These are phyloP conservation scores for Dillenia suffruticosa DNA, from an alignment of 164 flowering plant species.

Conservation along the genomic window DNA sequence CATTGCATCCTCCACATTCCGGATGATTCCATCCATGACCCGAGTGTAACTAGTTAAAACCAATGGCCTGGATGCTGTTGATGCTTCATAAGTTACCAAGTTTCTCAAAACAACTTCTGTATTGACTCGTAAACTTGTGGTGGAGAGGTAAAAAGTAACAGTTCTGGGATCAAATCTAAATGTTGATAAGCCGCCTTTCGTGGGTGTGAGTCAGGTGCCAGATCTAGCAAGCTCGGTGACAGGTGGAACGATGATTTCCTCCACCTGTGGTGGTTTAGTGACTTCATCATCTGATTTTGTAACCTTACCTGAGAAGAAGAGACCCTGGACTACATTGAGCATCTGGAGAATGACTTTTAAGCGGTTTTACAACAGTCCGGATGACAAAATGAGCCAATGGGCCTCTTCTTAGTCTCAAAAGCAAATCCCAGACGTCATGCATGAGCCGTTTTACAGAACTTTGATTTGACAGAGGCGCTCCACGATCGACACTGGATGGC, in stretches of 20 bases:
- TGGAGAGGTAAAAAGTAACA: slow-evolving; percentile 14
- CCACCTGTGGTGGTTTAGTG: slow-evolving; percentile 8
- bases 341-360: not conserved
- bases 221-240: slow-evolving; percentile 7
- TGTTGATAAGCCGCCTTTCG: slow-evolving; percentile 9
- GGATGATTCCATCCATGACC: slow-evolving; percentile 10
- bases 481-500: not conserved
- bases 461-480: not conserved
- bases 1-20: slow-evolving; percentile 4
- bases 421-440: not conserved
- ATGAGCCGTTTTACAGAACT: not conserved
- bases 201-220: slow-evolving; percentile 6
- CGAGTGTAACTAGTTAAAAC: slow-evolving; percentile 1
- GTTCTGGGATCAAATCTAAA: slow-evolving; percentile 13
- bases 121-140: slow-evolving; percentile 11
- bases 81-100: slow-evolving; percentile 9
- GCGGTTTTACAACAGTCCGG: slow-evolving; percentile 5
- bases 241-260: slow-evolving; percentile 17
- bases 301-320: not conserved
- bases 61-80: slow-evolving; percentile 1
- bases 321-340: no score
- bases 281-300: not conserved
- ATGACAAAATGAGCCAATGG: slow-evolving; percentile 1
- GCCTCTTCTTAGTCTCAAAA: not conserved
- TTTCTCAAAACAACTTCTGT: slow-evolving; percentile 17